phyloP scores from a whole-genome alignment of 2,329 filamentous ascomycete species.

The Escovopsis sp. region DNA sequence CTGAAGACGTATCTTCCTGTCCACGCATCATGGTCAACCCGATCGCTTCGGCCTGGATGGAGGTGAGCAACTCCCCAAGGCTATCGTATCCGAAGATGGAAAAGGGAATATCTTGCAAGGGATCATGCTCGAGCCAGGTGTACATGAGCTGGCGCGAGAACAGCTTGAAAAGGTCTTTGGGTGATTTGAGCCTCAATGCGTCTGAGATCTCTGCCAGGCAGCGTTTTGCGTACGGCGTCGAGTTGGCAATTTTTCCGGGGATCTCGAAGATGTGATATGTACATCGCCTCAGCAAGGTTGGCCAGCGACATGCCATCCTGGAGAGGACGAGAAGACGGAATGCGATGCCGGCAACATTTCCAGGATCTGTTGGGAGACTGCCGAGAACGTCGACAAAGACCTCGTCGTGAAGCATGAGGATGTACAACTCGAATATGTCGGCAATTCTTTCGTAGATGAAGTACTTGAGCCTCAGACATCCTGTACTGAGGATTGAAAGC shows the following conservation, averaged over 20 bases:
- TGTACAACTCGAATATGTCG: conserved; percentile 63
- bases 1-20: conserved; percentile 46
- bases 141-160: conserved; percentile 84
- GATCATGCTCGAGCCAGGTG: conserved; percentile 65
- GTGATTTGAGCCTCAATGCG: conserved; percentile 47
- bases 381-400: conserved; percentile 75
- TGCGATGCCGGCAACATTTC: conserved; percentile 69
- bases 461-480: conserved; percentile 60
- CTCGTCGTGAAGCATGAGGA: conserved; percentile 69
- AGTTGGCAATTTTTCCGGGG: conserved; percentile 54
- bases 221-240: conserved; percentile 53
- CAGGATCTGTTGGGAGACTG: conserved; percentile 58
- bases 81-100: conserved; percentile 67
- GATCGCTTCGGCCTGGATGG: conserved; percentile 62
- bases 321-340: conserved; percentile 65
- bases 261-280: conserved; percentile 93
- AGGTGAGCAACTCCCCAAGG: conserved; percentile 52
- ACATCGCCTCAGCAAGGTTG: conserved; percentile 70
- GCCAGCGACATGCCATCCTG: conserved; percentile 67
- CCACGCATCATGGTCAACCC: conserved; percentile 74
- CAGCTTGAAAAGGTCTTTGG: conserved; percentile 61
- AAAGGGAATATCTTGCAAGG: conserved; percentile 62
- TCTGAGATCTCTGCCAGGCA: conserved; percentile 55
- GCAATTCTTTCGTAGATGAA: conserved; percentile 56
- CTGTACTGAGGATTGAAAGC: conserved; percentile 54